Evolutionary conservation across 192 early-diverging fungal species (phyloP), one percentile per base, ranked within the genome.

Genomic region (Backusella liffmaniae): DNA sequence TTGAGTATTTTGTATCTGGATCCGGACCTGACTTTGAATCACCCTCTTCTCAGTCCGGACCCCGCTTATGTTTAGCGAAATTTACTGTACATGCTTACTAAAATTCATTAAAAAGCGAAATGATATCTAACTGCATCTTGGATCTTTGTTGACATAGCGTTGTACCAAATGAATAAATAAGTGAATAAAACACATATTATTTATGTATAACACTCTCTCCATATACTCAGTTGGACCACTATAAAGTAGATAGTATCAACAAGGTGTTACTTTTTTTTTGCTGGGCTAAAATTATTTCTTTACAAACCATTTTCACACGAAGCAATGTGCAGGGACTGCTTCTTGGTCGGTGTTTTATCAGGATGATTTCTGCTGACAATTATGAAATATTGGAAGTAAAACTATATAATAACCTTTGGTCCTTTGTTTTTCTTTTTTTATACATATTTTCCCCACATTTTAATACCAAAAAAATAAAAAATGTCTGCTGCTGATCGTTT

Each of bases 401-500:
- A 29, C 10, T 29, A 62, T 62, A 59, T 56, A 51, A 56, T 16
- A 56, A 56, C 8, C n/a, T 23, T 23, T 56, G n/a, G 1, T 56
- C 53, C 9, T 10, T 26, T 56, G 21, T 29, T 62, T 26, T 26
- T 62, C n/a, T 62, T 62, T 62, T 56, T 62, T 26, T 62, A 29
- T 29, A 29, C 8, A 13, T 62, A 26, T 29, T 62, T 62, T 62
- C 23, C 56, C 56, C 56, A 26, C 23, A 62, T 62, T 62, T 23
- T 62, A 32, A 32, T 32, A 29, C 56, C 29, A 18, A 18, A 62
- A 62, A 29, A 29, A 26, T 23, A 56, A 12, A 62, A 62, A n/a
- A 81, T 81, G 80, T 81, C 80, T 73, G 82, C 82, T 71, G 51
- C 75, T 36, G 77, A 79, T 75, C 82, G 82, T 75, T 68, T 83